A percentile compares a stretch with the other conserved stretches of the same genome.
Conservation (phyloP, 2,329 filamentous ascomycete species). For the Neofusicoccum sp. region DNA sequence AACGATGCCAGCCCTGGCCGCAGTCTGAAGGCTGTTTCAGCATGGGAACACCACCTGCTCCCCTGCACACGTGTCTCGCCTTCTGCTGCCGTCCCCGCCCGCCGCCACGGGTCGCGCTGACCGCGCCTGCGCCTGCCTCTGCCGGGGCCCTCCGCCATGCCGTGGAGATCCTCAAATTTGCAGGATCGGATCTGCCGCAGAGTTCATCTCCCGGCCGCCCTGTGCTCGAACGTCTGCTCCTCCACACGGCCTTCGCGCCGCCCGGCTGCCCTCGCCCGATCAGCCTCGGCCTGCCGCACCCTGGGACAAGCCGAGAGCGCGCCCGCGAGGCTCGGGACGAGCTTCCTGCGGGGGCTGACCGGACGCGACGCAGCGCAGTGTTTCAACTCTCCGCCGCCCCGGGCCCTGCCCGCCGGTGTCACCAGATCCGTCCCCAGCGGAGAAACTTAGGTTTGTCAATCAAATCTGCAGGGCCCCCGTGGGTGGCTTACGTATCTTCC, state of each 20-base stretch:
- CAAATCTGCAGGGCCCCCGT: not conserved
- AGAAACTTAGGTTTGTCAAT: not conserved
- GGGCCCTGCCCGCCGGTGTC: not conserved
- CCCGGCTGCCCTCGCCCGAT: not conserved
- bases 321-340: not conserved
- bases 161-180: constrained; percentile 2
- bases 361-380: not conserved
- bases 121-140: not conserved
- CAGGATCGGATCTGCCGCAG: constrained; percentile 13
- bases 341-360: not conserved
- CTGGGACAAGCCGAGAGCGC: no score
- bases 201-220: constrained; percentile 2
- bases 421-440: not conserved
- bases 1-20: not conserved
- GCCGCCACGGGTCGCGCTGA: not conserved
- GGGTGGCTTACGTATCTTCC: not conserved
- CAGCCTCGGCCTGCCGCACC: no score
- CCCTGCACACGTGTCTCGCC: constrained; percentile 15
- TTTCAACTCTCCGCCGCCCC: not conserved
- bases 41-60: not conserved
- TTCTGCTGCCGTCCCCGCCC: not conserved
- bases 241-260: not conserved
- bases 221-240: not conserved
- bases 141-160: not conserved
- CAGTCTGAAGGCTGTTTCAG: constrained; percentile 5